A percentile compares a stretch with the other conserved stretches of the same genome.
Evolutionary conservation across 257 asterid species (phyloP).

Genomic region (Solanum chiquidenum): DNA sequence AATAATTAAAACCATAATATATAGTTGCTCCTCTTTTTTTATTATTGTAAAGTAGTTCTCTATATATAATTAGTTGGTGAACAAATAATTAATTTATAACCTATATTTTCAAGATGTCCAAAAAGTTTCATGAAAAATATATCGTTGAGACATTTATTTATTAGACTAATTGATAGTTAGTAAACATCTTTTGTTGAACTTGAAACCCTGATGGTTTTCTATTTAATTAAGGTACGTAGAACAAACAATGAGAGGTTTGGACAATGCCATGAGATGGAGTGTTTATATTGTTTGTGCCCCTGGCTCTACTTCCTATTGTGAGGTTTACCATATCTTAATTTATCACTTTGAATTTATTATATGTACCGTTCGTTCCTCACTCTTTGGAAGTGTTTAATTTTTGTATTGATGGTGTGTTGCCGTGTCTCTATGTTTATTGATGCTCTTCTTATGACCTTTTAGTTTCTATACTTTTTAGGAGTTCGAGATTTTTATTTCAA

Average conservation of each 20-base stretch:
- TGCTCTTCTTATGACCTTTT: too few relatives aligned
- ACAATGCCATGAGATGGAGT: constrained; percentile 88
- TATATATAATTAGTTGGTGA: not conserved
- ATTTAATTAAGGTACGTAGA: not conserved
- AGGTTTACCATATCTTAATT: constrained; percentile 25
- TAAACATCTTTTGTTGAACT: not conserved
- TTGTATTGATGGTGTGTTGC: too few relatives aligned
- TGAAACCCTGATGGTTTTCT: not conserved
- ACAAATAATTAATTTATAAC: not conserved
- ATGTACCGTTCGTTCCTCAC: too few relatives aligned
- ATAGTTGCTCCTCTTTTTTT: too few relatives aligned
- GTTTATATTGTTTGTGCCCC: constrained; percentile 90
- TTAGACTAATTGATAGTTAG: not conserved
- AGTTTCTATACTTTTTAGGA: too few relatives aligned
- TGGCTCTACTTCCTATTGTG: constrained; percentile 63
- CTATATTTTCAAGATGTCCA: not conserved
- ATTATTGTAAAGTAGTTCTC: too few relatives aligned
- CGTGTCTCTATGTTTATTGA: too few relatives aligned
- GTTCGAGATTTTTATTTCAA: too few relatives aligned
- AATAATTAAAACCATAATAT: too few relatives aligned
- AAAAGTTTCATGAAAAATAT: not conserved
- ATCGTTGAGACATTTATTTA: not conserved
- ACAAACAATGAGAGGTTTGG: constrained; percentile 7
- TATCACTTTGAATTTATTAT: not conserved
- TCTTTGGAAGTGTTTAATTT: too few relatives aligned